Evolutionary conservation across 2,329 filamentous ascomycete species (phyloP).

Genomic region (Paraphoma chrysanthemicola): DNA sequence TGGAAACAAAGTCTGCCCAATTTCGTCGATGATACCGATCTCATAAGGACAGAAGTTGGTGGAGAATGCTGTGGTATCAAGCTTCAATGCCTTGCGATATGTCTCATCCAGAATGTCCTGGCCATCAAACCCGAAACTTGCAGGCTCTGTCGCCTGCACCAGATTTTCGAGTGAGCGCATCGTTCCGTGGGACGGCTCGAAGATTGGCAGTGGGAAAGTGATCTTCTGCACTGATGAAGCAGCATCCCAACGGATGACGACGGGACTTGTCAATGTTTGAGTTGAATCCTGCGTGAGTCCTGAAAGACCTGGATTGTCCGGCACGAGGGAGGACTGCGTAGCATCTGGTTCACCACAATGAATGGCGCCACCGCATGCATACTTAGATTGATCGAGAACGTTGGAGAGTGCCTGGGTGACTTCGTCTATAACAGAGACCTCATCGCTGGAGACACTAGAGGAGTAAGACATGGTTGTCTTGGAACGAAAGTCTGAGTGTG

Average conservation of each 20-base stretch:
- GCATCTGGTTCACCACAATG: not conserved
- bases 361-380: slow-evolving; percentile 9
- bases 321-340: not conserved
- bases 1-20: slow-evolving; percentile 57
- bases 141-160: slow-evolving; percentile 41
- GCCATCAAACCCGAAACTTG: slow-evolving; percentile 57
- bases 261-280: not conserved
- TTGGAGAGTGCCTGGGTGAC: not conserved
- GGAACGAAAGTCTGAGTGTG: too few relatives aligned
- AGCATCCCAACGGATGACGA: slow-evolving; percentile 16
- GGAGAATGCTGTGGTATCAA: slow-evolving; percentile 57
- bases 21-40: slow-evolving; percentile 59
- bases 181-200: not conserved
- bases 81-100: slow-evolving; percentile 61
- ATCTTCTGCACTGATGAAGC: slow-evolving; percentile 5
- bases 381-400: not conserved
- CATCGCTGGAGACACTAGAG: not conserved
- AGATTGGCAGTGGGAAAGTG: not conserved
- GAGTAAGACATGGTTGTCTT: too few relatives aligned
- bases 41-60: slow-evolving; percentile 61
- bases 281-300: not conserved
- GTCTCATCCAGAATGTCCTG: slow-evolving; percentile 59
- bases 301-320: not conserved
- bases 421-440: not conserved
- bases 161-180: not conserved